These are phyloP conservation scores for Athelia sp. DNA, from an alignment of 1,284 basidiomycete species.

Conservation along the genomic window DNA sequence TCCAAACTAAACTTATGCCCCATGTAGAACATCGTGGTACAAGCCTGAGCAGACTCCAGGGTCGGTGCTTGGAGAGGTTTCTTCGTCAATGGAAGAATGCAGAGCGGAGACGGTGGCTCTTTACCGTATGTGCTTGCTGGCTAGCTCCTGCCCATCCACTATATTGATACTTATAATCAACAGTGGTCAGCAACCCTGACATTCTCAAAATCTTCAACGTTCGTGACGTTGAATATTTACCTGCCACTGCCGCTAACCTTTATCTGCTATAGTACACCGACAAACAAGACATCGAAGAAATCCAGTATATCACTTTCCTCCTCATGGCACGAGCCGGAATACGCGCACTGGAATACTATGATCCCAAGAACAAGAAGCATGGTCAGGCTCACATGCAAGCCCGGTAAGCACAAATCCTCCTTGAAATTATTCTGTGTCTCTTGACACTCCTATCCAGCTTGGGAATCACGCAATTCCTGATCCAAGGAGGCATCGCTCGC, in stretches of 20 bases:
- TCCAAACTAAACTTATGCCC: constrained; percentile 2
- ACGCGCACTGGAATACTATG: constrained; percentile 77
- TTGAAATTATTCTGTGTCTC: constrained; percentile 1
- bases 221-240: constrained; percentile 6
- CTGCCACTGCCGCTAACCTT: too few relatives aligned
- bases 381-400: constrained; percentile 93
- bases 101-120: constrained; percentile 80
- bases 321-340: constrained; percentile 82
- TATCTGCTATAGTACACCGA: constrained; percentile 49
- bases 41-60: constrained; percentile 77
- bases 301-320: constrained; percentile 78
- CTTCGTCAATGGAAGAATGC: constrained; percentile 85
- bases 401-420: constrained; percentile 38
- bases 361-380: constrained; percentile 75
- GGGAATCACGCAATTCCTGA: constrained; percentile 77
- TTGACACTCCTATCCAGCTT: constrained; percentile 37
- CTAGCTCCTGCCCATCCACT: not conserved
- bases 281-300: constrained; percentile 64
- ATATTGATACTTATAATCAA: constrained; percentile 2
- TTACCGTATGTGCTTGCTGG: constrained; percentile 46
- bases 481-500: constrained; percentile 63
- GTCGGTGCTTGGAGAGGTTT: constrained; percentile 77
- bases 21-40: constrained; percentile 69
- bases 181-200: constrained; percentile 65
- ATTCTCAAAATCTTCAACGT: constrained; percentile 78